These are phyloP conservation scores for Chlamydomonas sp. DNA, from an alignment of 139 green algal genomes.

Conservation along the genomic window DNA sequence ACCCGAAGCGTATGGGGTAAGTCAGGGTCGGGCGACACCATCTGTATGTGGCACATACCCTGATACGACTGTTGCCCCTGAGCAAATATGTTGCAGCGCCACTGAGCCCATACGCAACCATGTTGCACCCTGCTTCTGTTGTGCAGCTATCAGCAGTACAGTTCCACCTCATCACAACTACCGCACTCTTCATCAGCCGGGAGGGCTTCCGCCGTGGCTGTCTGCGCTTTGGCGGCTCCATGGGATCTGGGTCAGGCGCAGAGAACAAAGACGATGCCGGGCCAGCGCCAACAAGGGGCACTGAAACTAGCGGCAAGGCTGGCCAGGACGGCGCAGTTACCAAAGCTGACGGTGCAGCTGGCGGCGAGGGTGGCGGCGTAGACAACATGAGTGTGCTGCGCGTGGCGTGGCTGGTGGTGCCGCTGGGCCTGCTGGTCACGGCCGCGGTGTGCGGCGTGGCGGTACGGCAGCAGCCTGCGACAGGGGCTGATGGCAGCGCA, in stretches of 20 bases:
- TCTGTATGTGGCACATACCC: background rate
- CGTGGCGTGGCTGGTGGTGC: slow-evolving; percentile 59
- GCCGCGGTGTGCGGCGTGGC: slow-evolving; percentile 46
- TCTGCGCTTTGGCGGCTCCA: slow-evolving; percentile 59
- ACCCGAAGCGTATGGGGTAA: slow-evolving; percentile 85
- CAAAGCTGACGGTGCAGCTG: background rate
- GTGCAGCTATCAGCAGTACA: slow-evolving; percentile 80
- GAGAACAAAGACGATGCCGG: background rate
- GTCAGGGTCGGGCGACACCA: background rate
- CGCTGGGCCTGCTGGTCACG: slow-evolving; percentile 58
- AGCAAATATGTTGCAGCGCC: too few relatives aligned
- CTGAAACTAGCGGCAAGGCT: too few relatives aligned
- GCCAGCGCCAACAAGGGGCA: background rate
- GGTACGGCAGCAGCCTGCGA: slow-evolving; percentile 33
- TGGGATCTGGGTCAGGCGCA: background rate
- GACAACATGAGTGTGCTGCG: slow-evolving; percentile 45
- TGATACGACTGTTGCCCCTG: too few relatives aligned
- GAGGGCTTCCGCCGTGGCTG: slow-evolving; percentile 90
- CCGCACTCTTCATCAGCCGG: slow-evolving; percentile 86
- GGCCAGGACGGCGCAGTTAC: background rate
- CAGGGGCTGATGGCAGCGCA: background rate
- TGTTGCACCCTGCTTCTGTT: background rate
- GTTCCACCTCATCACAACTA: slow-evolving; percentile 93
- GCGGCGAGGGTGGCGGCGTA: background rate
- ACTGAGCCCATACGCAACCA: background rate